phyloP scores from a whole-genome alignment of 1,284 basidiomycete species.

The Puccinia horiana region DNA sequence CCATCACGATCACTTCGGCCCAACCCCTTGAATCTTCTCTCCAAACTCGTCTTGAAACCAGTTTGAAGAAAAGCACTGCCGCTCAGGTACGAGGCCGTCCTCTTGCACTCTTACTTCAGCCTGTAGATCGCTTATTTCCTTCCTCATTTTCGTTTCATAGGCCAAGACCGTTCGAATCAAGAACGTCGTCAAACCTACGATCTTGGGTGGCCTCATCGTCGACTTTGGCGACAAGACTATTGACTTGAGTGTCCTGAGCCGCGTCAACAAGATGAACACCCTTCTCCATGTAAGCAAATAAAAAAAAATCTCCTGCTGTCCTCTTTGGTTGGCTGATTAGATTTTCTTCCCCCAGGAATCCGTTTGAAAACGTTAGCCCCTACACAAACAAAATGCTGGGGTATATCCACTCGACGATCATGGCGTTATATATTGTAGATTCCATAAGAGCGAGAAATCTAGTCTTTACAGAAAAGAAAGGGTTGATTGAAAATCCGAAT shows the following conservation, averaged over 20 bases:
- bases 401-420: background rate
- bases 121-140: background rate
- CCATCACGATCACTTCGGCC: slow-evolving; percentile 87
- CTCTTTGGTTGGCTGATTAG: background rate
- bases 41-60: slow-evolving; percentile 73
- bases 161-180: slow-evolving; percentile 44
- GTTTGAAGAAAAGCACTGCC: slow-evolving; percentile 78
- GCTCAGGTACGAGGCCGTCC: slow-evolving; percentile 71
- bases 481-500: background rate
- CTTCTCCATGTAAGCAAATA: slow-evolving; percentile 66
- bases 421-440: background rate
- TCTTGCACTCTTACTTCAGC: background rate
- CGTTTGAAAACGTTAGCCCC: slow-evolving; percentile 4
- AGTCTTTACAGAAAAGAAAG: background rate
- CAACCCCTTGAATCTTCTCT: slow-evolving; percentile 72
- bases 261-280: slow-evolving; percentile 91
- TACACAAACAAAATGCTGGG: background rate
- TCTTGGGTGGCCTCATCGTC: slow-evolving; percentile 86
- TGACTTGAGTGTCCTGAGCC: slow-evolving; percentile 87
- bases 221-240: slow-evolving; percentile 98
- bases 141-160: slow-evolving; percentile 22
- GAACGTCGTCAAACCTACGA: slow-evolving; percentile 72
- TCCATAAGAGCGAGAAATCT: background rate
- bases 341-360: slow-evolving; percentile 22
- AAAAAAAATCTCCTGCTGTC: background rate